Evolutionary conservation across 192 early-diverging fungal species (phyloP).

Genomic region (Podila clonocystis): DNA sequence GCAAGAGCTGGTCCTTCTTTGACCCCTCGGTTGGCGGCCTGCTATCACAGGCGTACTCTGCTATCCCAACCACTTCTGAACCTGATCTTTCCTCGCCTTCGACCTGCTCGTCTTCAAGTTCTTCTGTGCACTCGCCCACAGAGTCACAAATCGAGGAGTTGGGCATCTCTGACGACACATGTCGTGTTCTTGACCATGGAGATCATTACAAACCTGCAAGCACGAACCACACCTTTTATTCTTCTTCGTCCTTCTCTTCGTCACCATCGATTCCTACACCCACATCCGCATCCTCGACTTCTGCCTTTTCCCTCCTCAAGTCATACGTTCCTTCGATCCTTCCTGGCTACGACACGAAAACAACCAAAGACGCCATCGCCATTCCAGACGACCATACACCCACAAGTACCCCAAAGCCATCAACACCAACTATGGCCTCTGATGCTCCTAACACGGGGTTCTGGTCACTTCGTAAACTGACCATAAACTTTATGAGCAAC

Average conservation of each 20-base stretch:
- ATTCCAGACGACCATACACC: background rate
- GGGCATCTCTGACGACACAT: background rate
- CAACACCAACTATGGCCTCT: background rate
- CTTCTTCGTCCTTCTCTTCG: background rate
- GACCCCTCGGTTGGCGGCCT: slow-evolving; percentile 29
- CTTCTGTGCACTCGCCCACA: slow-evolving; percentile 23
- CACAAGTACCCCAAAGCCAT: background rate
- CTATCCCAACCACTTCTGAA: slow-evolving; percentile 19
- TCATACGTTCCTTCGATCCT: background rate
- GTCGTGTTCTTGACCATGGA: background rate
- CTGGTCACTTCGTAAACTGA: slow-evolving; percentile 36
- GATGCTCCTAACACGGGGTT: background rate
- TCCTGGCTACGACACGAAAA: background rate
- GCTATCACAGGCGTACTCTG: slow-evolving; percentile 20
- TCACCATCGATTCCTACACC: background rate
- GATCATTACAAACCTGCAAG: background rate
- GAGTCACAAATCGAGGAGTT: background rate
- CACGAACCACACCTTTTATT: background rate
- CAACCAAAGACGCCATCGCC: background rate
- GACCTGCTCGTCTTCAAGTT: slow-evolving; percentile 15
- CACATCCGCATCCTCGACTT: background rate
- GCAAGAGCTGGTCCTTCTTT: slow-evolving; percentile 27
- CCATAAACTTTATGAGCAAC: slow-evolving; percentile 26
- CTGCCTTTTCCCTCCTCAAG: background rate
- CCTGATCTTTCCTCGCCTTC: slow-evolving; percentile 18